Conservation (phyloP, 805 yeast species). For the Candida hungchunana region DNA sequence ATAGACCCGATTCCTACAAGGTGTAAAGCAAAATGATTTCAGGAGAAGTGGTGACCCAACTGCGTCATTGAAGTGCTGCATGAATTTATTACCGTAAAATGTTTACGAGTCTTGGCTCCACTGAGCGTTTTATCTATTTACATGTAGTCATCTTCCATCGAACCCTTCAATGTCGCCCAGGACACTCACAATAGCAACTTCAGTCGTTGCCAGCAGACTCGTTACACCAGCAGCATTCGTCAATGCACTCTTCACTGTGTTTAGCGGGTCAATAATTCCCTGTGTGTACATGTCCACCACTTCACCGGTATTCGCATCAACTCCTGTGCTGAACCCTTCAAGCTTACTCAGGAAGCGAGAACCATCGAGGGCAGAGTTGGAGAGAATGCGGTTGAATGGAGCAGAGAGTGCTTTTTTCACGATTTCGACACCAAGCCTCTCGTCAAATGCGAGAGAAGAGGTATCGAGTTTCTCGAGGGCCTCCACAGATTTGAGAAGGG, state of each 20-base stretch:
- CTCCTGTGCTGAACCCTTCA: conserved; percentile 76
- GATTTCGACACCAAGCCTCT: conserved; percentile 91
- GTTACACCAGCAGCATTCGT: conserved; percentile 98
- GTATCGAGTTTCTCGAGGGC: conserved; percentile 55
- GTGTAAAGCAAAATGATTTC: no score
- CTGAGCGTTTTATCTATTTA: no score
- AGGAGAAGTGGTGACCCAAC: no score
- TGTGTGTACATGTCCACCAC: conserved; percentile 93
- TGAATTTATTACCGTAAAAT: no score
- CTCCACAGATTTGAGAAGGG: conserved; percentile 86
- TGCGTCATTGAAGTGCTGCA: no score
- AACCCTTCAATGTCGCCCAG: conserved; percentile 33
- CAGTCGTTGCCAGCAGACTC: conserved; percentile 93
- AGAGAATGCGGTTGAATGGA: conserved; percentile 94
- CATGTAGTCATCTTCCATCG: conserved; percentile 11
- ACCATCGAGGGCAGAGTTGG: conserved; percentile 96
- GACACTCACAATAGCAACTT: conserved; percentile 95
- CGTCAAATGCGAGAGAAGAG: conserved; percentile 64
- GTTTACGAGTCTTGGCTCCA: no score
- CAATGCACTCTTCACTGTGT: conserved; percentile 93
- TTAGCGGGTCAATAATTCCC: conserved; percentile 98
- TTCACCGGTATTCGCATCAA: conserved; percentile 88
- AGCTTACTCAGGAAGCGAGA: conserved; percentile 49
- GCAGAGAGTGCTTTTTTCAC: conserved; percentile 88
- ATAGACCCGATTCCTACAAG: no score